Percentiles rank a stretch among this genome's conserved stretches.
These are phyloP conservation scores for Pestalotiopsis sp. DNA, from an alignment of 2,329 filamentous ascomycete genomes.

Conservation along the genomic window DNA sequence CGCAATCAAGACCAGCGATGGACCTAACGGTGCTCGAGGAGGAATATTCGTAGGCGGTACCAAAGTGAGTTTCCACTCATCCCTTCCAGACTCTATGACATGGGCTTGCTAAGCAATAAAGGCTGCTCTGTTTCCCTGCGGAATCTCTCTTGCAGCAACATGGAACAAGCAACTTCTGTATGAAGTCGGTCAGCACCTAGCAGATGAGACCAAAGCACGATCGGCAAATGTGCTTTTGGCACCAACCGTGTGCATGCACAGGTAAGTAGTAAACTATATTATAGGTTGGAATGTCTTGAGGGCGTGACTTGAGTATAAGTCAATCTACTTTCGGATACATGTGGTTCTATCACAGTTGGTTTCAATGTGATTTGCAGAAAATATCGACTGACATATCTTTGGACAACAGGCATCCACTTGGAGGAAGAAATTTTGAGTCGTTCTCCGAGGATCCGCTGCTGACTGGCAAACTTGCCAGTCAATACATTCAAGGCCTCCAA, in stretches of 20 bases:
- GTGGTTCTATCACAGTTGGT: neutral
- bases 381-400: neutral
- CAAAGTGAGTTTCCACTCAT: slow-evolving; percentile 42
- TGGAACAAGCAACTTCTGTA: slow-evolving; percentile 75
- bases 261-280: neutral
- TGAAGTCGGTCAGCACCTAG: slow-evolving; percentile 71
- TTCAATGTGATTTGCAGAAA: neutral
- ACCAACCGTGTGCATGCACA: slow-evolving; percentile 80
- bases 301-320: too few species aligned
- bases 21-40: slow-evolving; percentile 71
- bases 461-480: slow-evolving; percentile 72
- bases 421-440: slow-evolving; percentile 85
- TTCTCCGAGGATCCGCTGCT: slow-evolving; percentile 83
- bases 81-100: neutral
- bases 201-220: slow-evolving; percentile 71
- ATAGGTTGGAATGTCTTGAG: too few species aligned
- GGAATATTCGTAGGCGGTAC: slow-evolving; percentile 70
- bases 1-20: slow-evolving; percentile 68
- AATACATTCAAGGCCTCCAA: slow-evolving; percentile 74
- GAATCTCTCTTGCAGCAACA: slow-evolving; percentile 76
- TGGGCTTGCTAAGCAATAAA: slow-evolving; percentile 32
- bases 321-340: too few species aligned
- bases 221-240: slow-evolving; percentile 75
- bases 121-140: slow-evolving; percentile 79
- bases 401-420: slow-evolving; percentile 66